Evolutionary conservation across 2,329 filamentous ascomycete genomes (phyloP).

Genomic region (Beauveria bassiana): DNA sequence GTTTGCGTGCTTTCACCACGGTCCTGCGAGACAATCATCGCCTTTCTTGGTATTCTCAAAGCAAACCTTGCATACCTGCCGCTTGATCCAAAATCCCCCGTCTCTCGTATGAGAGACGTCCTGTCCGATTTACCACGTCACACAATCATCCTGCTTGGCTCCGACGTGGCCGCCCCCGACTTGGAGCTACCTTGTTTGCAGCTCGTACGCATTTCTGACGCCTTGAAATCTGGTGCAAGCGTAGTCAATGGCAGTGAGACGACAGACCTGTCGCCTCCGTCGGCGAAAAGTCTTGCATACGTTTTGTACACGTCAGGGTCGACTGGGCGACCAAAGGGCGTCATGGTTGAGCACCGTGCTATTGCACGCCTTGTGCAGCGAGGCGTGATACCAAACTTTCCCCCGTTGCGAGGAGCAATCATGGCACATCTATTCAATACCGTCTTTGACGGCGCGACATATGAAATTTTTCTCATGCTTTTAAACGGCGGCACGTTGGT

Average conservation of each 20-base stretch:
- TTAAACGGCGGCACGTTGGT: slow-evolving; percentile 15
- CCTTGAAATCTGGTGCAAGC: not conserved
- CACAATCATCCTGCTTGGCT: slow-evolving; percentile 13
- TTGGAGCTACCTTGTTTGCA: not conserved
- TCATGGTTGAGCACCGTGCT: slow-evolving; percentile 24
- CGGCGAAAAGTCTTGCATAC: slow-evolving; percentile 15
- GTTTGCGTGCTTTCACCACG: slow-evolving; percentile 16
- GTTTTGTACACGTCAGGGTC: slow-evolving; percentile 46
- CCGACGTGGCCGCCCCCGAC: not conserved
- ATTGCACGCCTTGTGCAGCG: slow-evolving; percentile 12
- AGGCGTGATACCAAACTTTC: not conserved
- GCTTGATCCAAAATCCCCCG: slow-evolving; percentile 15
- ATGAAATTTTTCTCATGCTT: slow-evolving; percentile 12
- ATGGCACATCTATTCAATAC: slow-evolving; percentile 12
- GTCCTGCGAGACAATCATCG: slow-evolving; percentile 18
- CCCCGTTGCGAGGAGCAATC: not conserved
- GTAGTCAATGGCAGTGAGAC: not conserved
- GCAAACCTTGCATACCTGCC: slow-evolving; percentile 21
- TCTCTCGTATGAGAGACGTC: slow-evolving; percentile 13
- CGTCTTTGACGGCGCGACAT: slow-evolving; percentile 14
- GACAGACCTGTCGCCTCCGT: not conserved
- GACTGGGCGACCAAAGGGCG: slow-evolving; percentile 42
- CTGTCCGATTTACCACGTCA: not conserved
- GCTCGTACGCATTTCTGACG: not conserved
- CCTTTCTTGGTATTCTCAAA: slow-evolving; percentile 20